Base-by-base conservation (phyloP, 2,329 filamentous ascomycete species). In the Diatrype stigma region DNA sequence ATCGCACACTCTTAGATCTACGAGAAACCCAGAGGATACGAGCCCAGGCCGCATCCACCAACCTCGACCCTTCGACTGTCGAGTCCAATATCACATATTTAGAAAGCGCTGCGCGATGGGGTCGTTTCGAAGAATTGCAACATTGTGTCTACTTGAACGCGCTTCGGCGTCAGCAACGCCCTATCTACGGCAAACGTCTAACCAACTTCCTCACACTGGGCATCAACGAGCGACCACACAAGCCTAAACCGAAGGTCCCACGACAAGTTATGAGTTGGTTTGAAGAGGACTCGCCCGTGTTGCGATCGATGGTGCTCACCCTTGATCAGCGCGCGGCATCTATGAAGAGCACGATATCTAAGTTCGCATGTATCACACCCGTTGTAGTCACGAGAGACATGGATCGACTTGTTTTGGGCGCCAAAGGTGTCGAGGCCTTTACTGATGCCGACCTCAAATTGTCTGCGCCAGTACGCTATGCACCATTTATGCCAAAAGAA, bases 281-380 rank as follows among this genome's bases (percentile, higher is more conserved):
- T 51, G 83, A 87, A 48, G 82, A 85, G 56, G 84, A 85, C 49
- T 89, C 89, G 1, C 76, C 77, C 6, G 66, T 80, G 21, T 73
- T 92, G 46, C 75, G 76, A 35, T 75, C 80, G 3, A 82, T 94
- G 71, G 82, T 94, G n/a, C 82, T 85, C 17, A 90, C 85, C 0
- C 68, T 96, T 1, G 80, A 86, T 38, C 80, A 90, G 61, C 85
- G 91, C 22, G 85, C 91, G 1, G 79, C 84, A 47, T 76, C 78
- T 14, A 77, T 96, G 70, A 86, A 93, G 61, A 84, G 82, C 0
- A 85, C 81, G 2, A 86, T 99, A 48, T 84, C 88, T 56, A 90
- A 93, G 65, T 99, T 96, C 63, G 90, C 89, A 1, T 99, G 93
- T 61, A 85, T 96, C 32, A 97, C 94, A 0, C 94, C 94, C 2